Evolutionary conservation across 1,139 yeast species (phyloP), one percentile per base, ranked within the genome.

Genomic region (Kurtzmaniella quercitrusa): DNA sequence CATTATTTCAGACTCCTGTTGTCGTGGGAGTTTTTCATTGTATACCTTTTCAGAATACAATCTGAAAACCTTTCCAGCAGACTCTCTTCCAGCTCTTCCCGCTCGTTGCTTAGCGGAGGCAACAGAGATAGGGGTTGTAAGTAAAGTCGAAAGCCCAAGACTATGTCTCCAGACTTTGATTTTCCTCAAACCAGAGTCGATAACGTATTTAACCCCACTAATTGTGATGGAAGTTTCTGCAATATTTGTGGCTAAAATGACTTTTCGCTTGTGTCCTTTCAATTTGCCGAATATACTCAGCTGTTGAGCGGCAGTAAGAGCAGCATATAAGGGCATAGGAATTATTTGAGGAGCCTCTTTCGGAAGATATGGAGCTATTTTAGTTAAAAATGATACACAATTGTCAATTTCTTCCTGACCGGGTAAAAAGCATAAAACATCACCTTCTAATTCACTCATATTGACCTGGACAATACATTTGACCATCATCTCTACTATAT

Each of bases 21-120:
- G 94, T 43, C 72, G 69, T 0, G 87, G 83, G 38, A 94, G 66
- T 45, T 74, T 70, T 15, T 61, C 52, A 3, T 51, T 43, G 55
- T 79, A 93, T 40, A 86, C 83, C 2, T 66, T 60, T 56, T 91
- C 98, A 45, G 86, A 82, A 60, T 85, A 94, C 34, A 93, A 66
- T 48, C 98, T 70, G 62, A 76, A 93, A 36, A 95, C 90, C 61
- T 91, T 93, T 42, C 99, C 99, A 3, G 64, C 61, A 37, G 86
- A 81, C 67, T 93, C 98, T 79, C 99, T 88, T 52, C 99, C 99
- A 23, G 98, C 98, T 75, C 99, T 87, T 62, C 99, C 99, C 46
- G 94, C 84, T 65, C 99, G 75, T 68, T 93, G 99, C 38, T 85
- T 79, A 0, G 98, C 98, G 37, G 96, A 86, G 0, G 98, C 95